These are phyloP conservation scores for Kwoniella mangroviensis DNA, from an alignment of 768 basidiomycete species.

Conservation along the genomic window DNA sequence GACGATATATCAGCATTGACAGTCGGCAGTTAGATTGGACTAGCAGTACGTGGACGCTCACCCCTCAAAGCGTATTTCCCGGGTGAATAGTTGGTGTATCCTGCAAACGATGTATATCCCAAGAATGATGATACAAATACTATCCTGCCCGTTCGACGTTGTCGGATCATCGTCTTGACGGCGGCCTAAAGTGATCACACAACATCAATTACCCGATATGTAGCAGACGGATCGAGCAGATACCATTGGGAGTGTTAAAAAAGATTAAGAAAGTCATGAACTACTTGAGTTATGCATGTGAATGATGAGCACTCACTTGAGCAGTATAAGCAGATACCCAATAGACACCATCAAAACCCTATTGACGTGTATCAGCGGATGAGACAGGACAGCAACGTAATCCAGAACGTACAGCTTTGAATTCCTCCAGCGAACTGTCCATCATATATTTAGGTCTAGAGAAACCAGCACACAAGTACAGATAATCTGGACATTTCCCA, in stretches of 20 bases:
- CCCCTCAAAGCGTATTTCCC: constrained; percentile 85
- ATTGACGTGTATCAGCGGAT: not conserved
- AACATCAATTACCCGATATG: not conserved
- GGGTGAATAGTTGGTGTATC: constrained; percentile 79
- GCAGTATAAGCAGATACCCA: constrained; percentile 66
- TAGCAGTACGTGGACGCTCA: constrained; percentile 51
- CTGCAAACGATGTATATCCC: constrained; percentile 75
- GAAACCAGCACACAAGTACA: constrained; percentile 79
- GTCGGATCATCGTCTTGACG: constrained; percentile 67
- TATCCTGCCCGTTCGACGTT: constrained; percentile 68
- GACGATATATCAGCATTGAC: too few species aligned
- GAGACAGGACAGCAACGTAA: too few species aligned
- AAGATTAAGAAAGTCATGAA: not conserved
- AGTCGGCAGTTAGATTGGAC: too few species aligned
- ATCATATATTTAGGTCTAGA: constrained; percentile 71
- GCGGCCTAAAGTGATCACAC: constrained; percentile 64
- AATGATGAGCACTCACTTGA: constrained; percentile 59
- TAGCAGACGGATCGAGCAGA: too few species aligned
- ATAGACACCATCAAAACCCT: constrained; percentile 67
- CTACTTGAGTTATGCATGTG: not conserved
- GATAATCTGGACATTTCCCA: constrained; percentile 71
- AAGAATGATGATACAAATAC: constrained; percentile 76
- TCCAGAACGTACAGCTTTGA: constrained; percentile 58
- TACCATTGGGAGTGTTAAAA: too few species aligned
- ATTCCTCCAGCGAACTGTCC: constrained; percentile 67